Percentiles rank a stretch among this genome's conserved stretches.
These are phyloP conservation scores for Solanum infundibuliforme DNA, from an alignment of 257 asterid genomes.

Conservation along the genomic window DNA sequence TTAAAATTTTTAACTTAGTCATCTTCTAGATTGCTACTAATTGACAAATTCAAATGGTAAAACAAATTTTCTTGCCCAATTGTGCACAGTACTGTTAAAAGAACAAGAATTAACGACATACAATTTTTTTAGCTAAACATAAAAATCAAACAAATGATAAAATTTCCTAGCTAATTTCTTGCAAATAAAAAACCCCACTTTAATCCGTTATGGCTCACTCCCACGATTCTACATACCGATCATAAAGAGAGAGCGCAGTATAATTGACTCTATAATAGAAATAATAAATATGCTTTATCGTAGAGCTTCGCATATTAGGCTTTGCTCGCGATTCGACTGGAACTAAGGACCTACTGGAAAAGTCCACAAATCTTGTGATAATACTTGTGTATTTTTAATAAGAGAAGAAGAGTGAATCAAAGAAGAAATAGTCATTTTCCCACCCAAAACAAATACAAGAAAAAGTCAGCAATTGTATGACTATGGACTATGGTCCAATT, in stretches of 20 bases:
- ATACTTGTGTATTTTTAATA: background rate
- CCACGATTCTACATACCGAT: too few relatives aligned
- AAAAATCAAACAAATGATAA: background rate
- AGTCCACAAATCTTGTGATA: background rate
- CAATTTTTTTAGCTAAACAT: background rate
- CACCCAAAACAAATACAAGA: background rate
- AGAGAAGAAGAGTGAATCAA: background rate
- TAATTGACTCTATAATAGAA: too few relatives aligned
- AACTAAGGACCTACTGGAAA: too few relatives aligned
- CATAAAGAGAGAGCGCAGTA: too few relatives aligned
- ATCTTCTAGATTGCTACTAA: background rate
- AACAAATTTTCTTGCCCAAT: background rate
- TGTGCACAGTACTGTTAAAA: background rate
- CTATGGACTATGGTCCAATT: background rate
- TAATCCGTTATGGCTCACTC: too few relatives aligned
- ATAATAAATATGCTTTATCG: accelerated
- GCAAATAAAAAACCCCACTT: background rate
- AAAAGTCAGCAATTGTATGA: background rate
- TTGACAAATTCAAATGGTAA: background rate
- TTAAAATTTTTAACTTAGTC: background rate
- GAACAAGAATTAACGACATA: background rate
- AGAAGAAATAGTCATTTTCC: background rate
- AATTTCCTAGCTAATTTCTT: background rate
- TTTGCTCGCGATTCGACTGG: too few relatives aligned
- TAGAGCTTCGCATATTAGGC: too few relatives aligned